Evolutionary conservation across 345 rosid genomes (phyloP).

Genomic region (Eucalyptus marginata): DNA sequence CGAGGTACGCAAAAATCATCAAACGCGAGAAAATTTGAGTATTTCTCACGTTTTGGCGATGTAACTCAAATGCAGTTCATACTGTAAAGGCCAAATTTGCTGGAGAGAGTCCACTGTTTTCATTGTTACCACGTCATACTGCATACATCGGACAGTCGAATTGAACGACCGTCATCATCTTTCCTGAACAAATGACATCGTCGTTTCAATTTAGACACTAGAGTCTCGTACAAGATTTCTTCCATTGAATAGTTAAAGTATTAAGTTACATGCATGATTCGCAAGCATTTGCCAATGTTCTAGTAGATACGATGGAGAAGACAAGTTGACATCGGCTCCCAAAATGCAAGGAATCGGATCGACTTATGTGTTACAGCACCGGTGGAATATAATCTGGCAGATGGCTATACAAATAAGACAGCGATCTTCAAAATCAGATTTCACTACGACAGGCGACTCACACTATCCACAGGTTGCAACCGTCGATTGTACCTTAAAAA

Average conservation of each 20-base stretch:
- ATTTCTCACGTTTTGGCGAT: not conserved
- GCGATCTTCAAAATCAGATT: not conserved
- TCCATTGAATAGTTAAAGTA: rapidly evolving
- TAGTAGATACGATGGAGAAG: not conserved
- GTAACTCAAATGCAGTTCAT: not conserved
- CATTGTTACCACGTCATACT: not conserved
- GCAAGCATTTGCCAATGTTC: not conserved
- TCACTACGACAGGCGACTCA: not conserved
- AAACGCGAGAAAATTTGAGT: not conserved
- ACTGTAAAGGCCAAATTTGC: not conserved
- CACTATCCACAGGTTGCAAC: not conserved
- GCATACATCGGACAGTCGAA: not conserved
- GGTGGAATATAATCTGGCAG: not conserved
- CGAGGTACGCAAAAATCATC: not conserved
- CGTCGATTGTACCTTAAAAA: not conserved
- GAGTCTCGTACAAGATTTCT: not conserved
- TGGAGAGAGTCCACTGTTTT: not conserved
- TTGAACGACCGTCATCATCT: not conserved
- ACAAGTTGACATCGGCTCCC: not conserved
- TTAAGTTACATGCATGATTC: not conserved
- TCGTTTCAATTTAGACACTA: not conserved
- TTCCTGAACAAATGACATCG: not conserved
- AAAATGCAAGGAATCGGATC: not conserved
- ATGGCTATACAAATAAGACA: not conserved
- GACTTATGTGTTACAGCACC: not conserved